Conservation (phyloP, 768 basidiomycete species). For the Pisolithus sp. region DNA sequence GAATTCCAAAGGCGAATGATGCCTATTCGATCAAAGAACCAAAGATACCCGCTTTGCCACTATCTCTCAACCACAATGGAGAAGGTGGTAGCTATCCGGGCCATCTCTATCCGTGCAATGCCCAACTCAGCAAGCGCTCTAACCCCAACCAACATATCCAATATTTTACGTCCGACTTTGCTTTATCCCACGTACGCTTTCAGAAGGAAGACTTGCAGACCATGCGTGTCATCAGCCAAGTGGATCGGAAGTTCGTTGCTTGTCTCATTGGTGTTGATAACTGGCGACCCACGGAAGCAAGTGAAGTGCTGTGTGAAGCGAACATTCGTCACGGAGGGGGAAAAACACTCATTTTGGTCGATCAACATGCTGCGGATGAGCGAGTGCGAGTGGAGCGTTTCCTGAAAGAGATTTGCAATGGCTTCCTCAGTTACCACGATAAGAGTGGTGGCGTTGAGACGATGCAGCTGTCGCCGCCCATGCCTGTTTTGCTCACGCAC, state of each 20-base stretch:
- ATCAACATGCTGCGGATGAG: slow-evolving; percentile 99
- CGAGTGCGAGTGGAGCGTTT: slow-evolving; percentile 85
- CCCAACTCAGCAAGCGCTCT: slow-evolving; percentile 4
- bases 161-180: slow-evolving; percentile 7
- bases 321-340: slow-evolving; percentile 10
- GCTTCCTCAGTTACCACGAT: slow-evolving; percentile 45
- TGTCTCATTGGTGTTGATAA: slow-evolving; percentile 44
- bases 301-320: slow-evolving; percentile 10
- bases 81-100: slow-evolving; percentile 6
- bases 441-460: slow-evolving; percentile 31
- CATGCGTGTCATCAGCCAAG: slow-evolving; percentile 69
- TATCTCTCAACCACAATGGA: slow-evolving; percentile 7
- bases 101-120: slow-evolving; percentile 10
- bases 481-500: slow-evolving; percentile 58
- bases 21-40: slow-evolving; percentile 46
- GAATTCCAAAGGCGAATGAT: slow-evolving; percentile 42
- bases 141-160: slow-evolving; percentile 7
- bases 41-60: slow-evolving; percentile 36
- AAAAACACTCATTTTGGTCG: slow-evolving; percentile 65
- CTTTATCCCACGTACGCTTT: slow-evolving; percentile 33
- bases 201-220: slow-evolving; percentile 46
- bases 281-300: slow-evolving; percentile 8
- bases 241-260: slow-evolving; percentile 88
- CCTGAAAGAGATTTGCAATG: slow-evolving; percentile 65
- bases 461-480: slow-evolving; percentile 44